Base-by-base conservation (phyloP, 2,329 filamentous ascomycete species). In the Paraphaeosphaeria sporulosa region DNA sequence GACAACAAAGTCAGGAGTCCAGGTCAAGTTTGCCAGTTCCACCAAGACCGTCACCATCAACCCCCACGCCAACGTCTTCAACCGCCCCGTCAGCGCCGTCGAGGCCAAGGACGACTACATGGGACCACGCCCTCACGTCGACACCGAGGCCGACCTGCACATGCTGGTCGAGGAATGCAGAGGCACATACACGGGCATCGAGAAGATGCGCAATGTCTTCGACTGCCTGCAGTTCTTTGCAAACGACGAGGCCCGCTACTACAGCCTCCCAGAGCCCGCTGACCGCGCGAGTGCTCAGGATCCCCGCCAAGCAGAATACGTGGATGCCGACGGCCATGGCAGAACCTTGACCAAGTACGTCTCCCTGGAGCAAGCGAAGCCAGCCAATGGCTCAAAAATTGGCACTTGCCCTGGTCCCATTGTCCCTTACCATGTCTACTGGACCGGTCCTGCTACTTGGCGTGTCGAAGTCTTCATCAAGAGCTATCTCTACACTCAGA, bases 361-460 rank as follows among this genome's bases (percentile, higher is more conserved):
- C n/a, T 73, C 80, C 6, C 56, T 74, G 4, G 61, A 76, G 2
- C 72, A 79, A 2, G 77, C 77, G 2, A 63, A 72, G 9, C 60
- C 75, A 2, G 71, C 76, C 3, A 76, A 81, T 19, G 80, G 79
- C 52, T 66, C 74, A 2, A 77, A 71, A 10, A 77, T 82, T 40
- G 84, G 83, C n/a, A 78, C 79, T 27, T 86, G 84, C 63, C 78
- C 83, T 44, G 84, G 84, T 1, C 83, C 84, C n/a, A 83, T 86
- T 63, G 79, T 85, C 32, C 83, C 83, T 4, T 86, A 83, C 54
- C 84, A 86, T 64, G 80, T 82, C 30, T 86, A 86, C 78, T 86
- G 84, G 84, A 84, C 83, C 8, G 84, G 84, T 3, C 81, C 83
- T 9, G 83, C 84, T 3, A 86, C 83, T 3, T 86, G 84, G 84